Percentiles rank a stretch among this genome's conserved stretches.
Evolutionary conservation across 164 flowering plant genomes (phyloP).

Genomic region (Annona cherimola): DNA sequence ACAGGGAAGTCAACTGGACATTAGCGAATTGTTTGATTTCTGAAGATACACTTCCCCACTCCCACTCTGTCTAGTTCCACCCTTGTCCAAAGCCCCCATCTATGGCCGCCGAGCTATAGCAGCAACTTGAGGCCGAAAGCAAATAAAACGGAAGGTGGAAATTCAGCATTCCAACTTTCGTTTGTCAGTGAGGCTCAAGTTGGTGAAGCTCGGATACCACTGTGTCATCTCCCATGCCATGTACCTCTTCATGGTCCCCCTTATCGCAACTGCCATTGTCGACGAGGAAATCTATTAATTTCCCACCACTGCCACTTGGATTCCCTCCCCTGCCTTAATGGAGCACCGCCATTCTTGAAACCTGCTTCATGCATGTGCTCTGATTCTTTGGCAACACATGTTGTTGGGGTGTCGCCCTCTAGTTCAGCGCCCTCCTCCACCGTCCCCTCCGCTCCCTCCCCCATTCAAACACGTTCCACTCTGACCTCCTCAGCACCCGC

Average conservation of each 20-base stretch:
- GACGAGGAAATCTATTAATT: no score
- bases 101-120: background rate
- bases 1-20: no score
- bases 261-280: slow-evolving; percentile 37
- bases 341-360: no score
- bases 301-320: no score
- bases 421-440: slow-evolving; percentile 59
- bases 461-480: slow-evolving; percentile 26
- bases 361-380: no score
- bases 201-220: slow-evolving; percentile 69
- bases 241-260: slow-evolving; percentile 47
- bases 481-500: slow-evolving; percentile 37
- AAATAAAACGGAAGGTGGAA: background rate
- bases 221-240: slow-evolving; percentile 56
- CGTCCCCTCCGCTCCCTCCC: slow-evolving; percentile 41
- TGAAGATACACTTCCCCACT: no score
- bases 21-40: no score
- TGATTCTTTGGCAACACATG: slow-evolving; percentile 38
- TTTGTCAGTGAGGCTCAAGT: slow-evolving; percentile 47
- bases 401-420: slow-evolving; percentile 61
- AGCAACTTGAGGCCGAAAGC: background rate
- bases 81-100: no score
- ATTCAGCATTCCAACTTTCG: slow-evolving; percentile 42
- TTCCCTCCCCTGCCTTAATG: no score
- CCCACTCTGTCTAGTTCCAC: no score